Percentiles rank a stretch among this genome's conserved stretches.
phyloP scores from a whole-genome alignment of 305 asterid species.

The Solanum hybrid region DNA sequence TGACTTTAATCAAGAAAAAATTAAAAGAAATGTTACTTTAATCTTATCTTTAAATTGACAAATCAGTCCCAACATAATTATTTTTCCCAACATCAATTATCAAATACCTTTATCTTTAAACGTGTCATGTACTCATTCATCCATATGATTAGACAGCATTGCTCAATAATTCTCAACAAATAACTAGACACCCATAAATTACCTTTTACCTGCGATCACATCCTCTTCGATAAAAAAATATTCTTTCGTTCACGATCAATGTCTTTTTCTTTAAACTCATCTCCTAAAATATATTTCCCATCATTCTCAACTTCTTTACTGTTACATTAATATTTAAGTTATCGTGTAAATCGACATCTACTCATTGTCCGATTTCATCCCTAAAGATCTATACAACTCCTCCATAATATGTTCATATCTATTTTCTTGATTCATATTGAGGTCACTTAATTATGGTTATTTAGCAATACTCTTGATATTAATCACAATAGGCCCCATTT shows the following conservation, averaged over 20 bases:
- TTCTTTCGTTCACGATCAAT: background rate
- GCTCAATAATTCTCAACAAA: background rate
- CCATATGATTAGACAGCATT: background rate
- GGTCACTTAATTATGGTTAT: background rate
- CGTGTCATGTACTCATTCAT: background rate
- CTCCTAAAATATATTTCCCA: background rate
- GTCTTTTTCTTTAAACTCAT: background rate
- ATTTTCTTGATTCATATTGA: background rate
- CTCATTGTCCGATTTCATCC: background rate
- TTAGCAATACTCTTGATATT: background rate
- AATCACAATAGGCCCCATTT: background rate
- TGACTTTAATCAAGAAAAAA: background rate
- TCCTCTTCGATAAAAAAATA: background rate
- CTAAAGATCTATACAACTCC: background rate
- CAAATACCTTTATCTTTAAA: background rate
- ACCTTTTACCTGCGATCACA: background rate
- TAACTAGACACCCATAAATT: background rate
- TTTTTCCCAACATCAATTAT: background rate
- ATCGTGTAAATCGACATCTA: background rate
- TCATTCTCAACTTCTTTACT: background rate
- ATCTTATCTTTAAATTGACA: background rate
- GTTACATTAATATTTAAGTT: background rate
- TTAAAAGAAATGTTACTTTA: background rate
- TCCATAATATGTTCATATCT: background rate
- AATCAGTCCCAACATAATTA: background rate